phyloP scores from a whole-genome alignment of 2,329 filamentous ascomycete species.

The Monosporascus sp. region DNA sequence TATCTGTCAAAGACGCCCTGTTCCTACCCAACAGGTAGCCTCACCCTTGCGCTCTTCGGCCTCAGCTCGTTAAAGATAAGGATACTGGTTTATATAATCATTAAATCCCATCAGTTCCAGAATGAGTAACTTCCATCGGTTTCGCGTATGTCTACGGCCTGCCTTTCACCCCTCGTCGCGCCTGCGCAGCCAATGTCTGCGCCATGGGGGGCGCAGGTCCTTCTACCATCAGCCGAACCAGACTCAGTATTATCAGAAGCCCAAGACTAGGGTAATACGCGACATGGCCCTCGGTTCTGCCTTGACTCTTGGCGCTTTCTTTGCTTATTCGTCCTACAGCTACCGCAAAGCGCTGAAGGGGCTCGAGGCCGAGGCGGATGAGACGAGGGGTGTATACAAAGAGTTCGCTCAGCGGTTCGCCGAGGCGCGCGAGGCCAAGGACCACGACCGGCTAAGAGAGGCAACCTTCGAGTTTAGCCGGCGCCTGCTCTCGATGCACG shows the following conservation, averaged over 20 bases:
- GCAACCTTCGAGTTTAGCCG: constrained; percentile 2
- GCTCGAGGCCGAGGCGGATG: not conserved
- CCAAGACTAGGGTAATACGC: not conserved
- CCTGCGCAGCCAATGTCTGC: not conserved
- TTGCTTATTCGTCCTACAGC: constrained; percentile 1
- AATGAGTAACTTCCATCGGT: not conserved
- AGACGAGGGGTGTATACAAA: not conserved
- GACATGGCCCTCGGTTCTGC: constrained; percentile 10
- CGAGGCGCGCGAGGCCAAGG: constrained; percentile 5
- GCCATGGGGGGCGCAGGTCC: not conserved
- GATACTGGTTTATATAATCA: not conserved
- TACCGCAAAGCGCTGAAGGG: not conserved
- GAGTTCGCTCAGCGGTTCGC: constrained; percentile 2
- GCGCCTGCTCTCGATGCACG: not conserved
- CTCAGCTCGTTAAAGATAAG: not conserved
- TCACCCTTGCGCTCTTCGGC: not conserved
- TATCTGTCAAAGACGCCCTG: too few species aligned
- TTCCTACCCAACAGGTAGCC: too few species aligned
- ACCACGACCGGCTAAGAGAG: constrained; percentile 7
- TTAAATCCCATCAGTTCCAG: not conserved
- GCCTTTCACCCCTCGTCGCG: not conserved
- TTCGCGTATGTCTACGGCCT: not conserved
- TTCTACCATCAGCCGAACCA: not conserved
- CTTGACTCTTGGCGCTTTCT: constrained; percentile 2
- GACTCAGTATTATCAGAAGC: not conserved